phyloP scores from a whole-genome alignment of 345 rosid species.

The Rhodamnia argentea region DNA sequence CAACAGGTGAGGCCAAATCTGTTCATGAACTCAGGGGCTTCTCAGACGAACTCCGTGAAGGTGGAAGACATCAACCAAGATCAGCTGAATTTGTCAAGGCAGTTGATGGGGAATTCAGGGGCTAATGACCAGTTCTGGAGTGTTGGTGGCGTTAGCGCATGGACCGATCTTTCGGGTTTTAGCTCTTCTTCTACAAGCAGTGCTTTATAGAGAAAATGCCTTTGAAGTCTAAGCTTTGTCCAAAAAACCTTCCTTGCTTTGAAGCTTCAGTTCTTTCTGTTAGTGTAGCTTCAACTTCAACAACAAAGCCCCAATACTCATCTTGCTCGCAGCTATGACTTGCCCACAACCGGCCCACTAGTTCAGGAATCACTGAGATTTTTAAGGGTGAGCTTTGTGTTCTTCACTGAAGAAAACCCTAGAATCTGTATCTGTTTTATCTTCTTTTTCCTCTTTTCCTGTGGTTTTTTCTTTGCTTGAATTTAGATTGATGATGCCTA shows the following conservation, averaged over 20 bases:
- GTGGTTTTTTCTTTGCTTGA: background rate
- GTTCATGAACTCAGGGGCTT: slow-evolving; percentile 10
- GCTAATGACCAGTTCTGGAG: slow-evolving; percentile 35
- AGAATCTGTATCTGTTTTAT: background rate
- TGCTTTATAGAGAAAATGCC: background rate
- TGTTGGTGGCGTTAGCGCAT: slow-evolving; percentile 8
- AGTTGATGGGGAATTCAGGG: slow-evolving; percentile 33
- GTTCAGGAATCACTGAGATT: background rate
- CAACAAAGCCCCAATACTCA: background rate
- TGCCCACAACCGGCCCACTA: background rate
- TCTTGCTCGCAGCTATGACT: background rate
- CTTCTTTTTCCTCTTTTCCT: background rate
- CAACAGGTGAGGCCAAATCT: slow-evolving; percentile 30
- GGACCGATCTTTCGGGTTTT: slow-evolving; percentile 53
- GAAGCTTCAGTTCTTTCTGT: background rate
- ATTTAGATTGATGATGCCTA: background rate
- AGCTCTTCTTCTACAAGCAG: slow-evolving; percentile 41
- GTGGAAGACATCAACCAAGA: slow-evolving; percentile 37
- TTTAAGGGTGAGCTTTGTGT: background rate
- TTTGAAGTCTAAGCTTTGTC: slow-evolving; percentile 8
- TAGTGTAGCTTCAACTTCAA: background rate
- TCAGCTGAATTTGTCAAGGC: slow-evolving; percentile 40
- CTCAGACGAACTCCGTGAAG: slow-evolving; percentile 40
- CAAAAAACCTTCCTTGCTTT: background rate
- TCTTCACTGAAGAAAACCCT: background rate